Evolutionary conservation across 768 basidiomycete species (phyloP).

Genomic region (Rhizopogon vulgaris): DNA sequence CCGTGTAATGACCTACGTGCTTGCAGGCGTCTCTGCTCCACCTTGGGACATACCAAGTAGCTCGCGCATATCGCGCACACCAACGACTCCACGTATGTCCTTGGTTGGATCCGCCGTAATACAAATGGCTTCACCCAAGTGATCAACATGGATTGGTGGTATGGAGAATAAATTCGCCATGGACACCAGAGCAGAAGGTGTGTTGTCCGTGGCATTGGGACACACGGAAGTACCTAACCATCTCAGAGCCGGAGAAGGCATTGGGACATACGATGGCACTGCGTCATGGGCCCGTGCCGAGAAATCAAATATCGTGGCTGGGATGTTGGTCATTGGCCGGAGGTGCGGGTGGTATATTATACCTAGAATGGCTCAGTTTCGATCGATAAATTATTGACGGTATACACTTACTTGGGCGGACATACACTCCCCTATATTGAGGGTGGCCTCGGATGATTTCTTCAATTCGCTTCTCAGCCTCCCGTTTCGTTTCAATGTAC

Average conservation of each 20-base stretch:
- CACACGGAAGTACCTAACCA: constrained; percentile 33
- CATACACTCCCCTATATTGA: constrained; percentile 64
- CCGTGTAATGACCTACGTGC: neutral
- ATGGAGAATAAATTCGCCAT: constrained; percentile 77
- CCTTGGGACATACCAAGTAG: constrained; percentile 61
- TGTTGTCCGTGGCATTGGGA: constrained; percentile 14
- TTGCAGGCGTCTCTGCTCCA: constrained; percentile 12
- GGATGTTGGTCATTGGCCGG: constrained; percentile 82
- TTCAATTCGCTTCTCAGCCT: constrained; percentile 73
- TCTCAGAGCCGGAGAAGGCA: constrained; percentile 60
- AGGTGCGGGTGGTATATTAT: constrained; percentile 94
- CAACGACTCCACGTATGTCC: constrained; percentile 58
- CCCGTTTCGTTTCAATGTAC: constrained; percentile 92
- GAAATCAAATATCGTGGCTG: constrained; percentile 78
- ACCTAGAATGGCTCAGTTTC: constrained; percentile 39
- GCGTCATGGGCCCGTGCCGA: constrained; percentile 67
- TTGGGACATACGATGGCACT: constrained; percentile 50
- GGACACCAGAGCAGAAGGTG: constrained; percentile 49
- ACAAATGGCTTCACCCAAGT: constrained; percentile 82
- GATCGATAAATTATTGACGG: neutral
- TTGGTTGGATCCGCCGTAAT: constrained; percentile 47
- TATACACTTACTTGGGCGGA: constrained; percentile 75
- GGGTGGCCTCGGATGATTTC: constrained; percentile 39
- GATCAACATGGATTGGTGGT: constrained; percentile 93
- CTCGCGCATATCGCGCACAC: constrained; percentile 67